A percentile compares a stretch with the other conserved stretches of the same genome.
These are phyloP conservation scores for Coniochaeta ligniaria DNA, from an alignment of 2,329 filamentous ascomycete genomes.

Conservation along the genomic window DNA sequence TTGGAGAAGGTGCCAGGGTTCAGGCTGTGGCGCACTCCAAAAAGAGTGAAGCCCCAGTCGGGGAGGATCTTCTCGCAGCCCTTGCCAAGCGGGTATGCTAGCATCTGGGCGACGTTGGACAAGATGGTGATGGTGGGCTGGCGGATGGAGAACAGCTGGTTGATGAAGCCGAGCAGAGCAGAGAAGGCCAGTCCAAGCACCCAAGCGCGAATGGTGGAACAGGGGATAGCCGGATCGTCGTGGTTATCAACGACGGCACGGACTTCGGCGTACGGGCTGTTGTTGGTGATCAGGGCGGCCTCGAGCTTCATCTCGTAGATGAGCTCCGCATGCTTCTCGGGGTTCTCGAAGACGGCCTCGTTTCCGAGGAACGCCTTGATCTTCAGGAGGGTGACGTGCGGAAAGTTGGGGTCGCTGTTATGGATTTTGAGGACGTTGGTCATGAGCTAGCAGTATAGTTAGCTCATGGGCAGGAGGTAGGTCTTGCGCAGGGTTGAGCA, in stretches of 20 bases:
- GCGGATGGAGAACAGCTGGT: conserved; percentile 52
- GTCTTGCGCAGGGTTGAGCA: conserved; percentile 13
- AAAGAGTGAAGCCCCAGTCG: conserved; percentile 39
- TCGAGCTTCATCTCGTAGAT: conserved; percentile 49
- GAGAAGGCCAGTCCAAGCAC: conserved; percentile 44
- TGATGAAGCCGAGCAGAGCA: conserved; percentile 40
- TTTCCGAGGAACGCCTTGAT: conserved; percentile 35
- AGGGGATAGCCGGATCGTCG: conserved; percentile 25
- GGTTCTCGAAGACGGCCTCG: conserved; percentile 33
- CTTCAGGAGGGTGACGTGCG: conserved; percentile 28
- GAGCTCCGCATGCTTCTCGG: conserved; percentile 37
- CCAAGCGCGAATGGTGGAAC: conserved; percentile 46
- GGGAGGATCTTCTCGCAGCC: conserved; percentile 43
- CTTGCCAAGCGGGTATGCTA: conserved; percentile 48
- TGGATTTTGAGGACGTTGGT: conserved; percentile 31
- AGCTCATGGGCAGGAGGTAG: not conserved
- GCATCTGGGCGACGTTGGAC: conserved; percentile 48
- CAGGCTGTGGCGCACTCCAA: conserved; percentile 38
- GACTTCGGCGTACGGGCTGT: conserved; percentile 34
- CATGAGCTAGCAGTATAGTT: conserved; percentile 13
- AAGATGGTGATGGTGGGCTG: conserved; percentile 47
- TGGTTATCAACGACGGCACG: conserved; percentile 30
- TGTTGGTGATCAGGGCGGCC: conserved; percentile 33
- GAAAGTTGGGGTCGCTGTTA: conserved; percentile 40
- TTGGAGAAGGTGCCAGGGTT: conserved; percentile 51